A percentile compares a stretch with the other conserved stretches of the same genome.
Conservation (phyloP, 2,329 filamentous ascomycete genomes). For the Magnaporthiopsis incrustans region DNA sequence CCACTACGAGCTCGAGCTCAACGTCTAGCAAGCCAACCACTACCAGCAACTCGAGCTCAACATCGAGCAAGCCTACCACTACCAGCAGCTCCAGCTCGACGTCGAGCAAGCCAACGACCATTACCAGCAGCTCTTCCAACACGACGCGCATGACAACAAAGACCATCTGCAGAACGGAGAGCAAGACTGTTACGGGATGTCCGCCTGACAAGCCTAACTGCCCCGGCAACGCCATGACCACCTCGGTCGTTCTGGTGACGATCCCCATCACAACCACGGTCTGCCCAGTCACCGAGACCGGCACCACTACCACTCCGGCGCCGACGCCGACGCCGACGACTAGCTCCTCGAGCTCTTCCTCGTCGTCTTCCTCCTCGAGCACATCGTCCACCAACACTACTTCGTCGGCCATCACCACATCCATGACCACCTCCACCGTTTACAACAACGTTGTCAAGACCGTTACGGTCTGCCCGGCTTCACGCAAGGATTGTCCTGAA, state of each 20-base stretch:
- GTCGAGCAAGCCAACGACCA: not conserved
- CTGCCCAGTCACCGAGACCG: conserved; percentile 3
- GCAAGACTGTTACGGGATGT: conserved; percentile 2
- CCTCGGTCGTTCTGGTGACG: not conserved
- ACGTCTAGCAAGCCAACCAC: not conserved
- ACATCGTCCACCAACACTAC: not conserved
- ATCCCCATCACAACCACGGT: conserved; percentile 2
- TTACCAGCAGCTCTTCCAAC: not conserved
- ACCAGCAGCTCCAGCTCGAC: not conserved
- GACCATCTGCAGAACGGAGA: conserved; percentile 3
- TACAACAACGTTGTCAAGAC: conserved; percentile 3
- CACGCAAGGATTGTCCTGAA: not conserved
- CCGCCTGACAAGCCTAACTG: conserved; percentile 2
- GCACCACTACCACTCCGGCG: not conserved
- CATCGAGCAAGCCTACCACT: not conserved
- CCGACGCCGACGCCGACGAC: not conserved
- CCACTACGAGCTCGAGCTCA: not conserved
- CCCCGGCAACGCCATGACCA: not conserved
- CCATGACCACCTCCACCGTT: conserved; percentile 4
- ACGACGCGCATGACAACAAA: conserved; percentile 1
- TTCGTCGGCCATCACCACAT: not conserved
- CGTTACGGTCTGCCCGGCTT: conserved; percentile 2
- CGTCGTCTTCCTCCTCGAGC: not conserved
- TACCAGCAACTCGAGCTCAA: not conserved
- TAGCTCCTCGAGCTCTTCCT: not conserved